Base-by-base conservation (phyloP, 805 yeast genomes). In the Saturnispora dispora region DNA sequence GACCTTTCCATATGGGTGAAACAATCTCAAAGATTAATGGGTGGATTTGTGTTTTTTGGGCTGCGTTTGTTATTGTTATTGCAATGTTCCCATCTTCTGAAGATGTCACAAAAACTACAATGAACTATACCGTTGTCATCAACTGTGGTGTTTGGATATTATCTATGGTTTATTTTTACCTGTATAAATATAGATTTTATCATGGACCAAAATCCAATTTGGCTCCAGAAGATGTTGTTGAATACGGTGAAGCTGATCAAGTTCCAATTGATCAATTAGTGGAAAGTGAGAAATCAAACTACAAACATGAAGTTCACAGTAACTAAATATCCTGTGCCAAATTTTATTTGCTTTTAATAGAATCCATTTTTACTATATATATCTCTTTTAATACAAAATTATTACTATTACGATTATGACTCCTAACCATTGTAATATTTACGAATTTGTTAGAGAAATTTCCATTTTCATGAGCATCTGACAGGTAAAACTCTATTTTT, bases 41-140 rank as follows among this genome's bases (percentile, higher is more conserved):
- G 20, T 60, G 74, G 63, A 59, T 72, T 20, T 72, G 85, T 0
- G 72, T 71, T 10, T 47, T 67, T 5, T 85, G 80, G 73, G 74
- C 78, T 48, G 54, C 60, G 0, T 84, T 74, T 57, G 74, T 76
- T 52, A 77, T 83, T 33, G 66, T 79, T 22, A 64, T 83, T 65
- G 70, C 76, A 37, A 79, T 79, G 82, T 77, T 83, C 70, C 91
- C 93, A 30, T 67, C 74, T 18, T 51, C 60, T 4, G 64, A 60
- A 30, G 55, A 60, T 22, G 78, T 75, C 5, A 65, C 67, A 30
- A 70, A 70, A 51, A 64, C 66, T 0, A 66, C 77, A 20, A 83
- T 84, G 91, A 84, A 84, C 66, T 84, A 84, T 63, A 79, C 88
- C 0, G 75, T 75, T 56, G 85, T 79, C 2, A 80, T 83, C 52